phyloP scores from a whole-genome alignment of 306 rosid species.

The Hippophae rhamnoides region DNA sequence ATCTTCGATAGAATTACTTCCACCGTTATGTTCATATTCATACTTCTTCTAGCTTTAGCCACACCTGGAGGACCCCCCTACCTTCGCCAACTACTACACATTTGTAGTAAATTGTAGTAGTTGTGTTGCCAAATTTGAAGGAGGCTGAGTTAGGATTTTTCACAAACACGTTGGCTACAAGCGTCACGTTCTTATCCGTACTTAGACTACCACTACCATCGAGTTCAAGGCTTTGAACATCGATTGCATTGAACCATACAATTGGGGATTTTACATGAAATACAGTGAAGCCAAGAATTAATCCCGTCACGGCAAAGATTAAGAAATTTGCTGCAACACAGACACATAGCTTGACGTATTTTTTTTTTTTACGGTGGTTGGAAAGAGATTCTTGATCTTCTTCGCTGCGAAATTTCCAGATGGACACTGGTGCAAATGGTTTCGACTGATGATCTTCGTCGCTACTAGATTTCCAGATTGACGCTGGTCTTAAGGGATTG shows the following conservation, averaged over 20 bases:
- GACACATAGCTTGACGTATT: slow-evolving; percentile 32
- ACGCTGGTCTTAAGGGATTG: slow-evolving; percentile 28
- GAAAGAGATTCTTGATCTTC: neutral
- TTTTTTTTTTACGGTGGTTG: slow-evolving; percentile 5
- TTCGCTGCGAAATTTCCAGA: slow-evolving; percentile 6
- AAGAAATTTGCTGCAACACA: slow-evolving; percentile 26
- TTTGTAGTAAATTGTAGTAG: slow-evolving; percentile 16
- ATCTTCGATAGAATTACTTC: slow-evolving; percentile 12
- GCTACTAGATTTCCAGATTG: slow-evolving; percentile 1
- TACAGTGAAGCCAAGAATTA: slow-evolving; percentile 38
- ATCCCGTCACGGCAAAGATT: slow-evolving; percentile 23
- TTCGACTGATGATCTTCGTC: slow-evolving; percentile 21
- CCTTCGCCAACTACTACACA: slow-evolving; percentile 23
- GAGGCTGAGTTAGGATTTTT: slow-evolving; percentile 40
- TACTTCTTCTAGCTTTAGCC: slow-evolving; percentile 27
- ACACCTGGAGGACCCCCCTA: slow-evolving; percentile 21
- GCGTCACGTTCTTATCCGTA: slow-evolving; percentile 1
- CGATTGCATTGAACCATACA: slow-evolving; percentile 15
- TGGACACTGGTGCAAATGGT: slow-evolving; percentile 26
- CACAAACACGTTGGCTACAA: slow-evolving; percentile 27
- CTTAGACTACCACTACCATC: neutral
- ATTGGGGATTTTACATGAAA: slow-evolving; percentile 28
- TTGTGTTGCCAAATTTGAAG: slow-evolving; percentile 19
- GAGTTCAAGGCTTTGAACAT: neutral
- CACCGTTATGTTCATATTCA: slow-evolving; percentile 29